Percentiles rank a stretch among this genome's conserved stretches.
Conservation (phyloP, 2,329 filamentous ascomycete genomes). For the Beauveria brongniartii region DNA sequence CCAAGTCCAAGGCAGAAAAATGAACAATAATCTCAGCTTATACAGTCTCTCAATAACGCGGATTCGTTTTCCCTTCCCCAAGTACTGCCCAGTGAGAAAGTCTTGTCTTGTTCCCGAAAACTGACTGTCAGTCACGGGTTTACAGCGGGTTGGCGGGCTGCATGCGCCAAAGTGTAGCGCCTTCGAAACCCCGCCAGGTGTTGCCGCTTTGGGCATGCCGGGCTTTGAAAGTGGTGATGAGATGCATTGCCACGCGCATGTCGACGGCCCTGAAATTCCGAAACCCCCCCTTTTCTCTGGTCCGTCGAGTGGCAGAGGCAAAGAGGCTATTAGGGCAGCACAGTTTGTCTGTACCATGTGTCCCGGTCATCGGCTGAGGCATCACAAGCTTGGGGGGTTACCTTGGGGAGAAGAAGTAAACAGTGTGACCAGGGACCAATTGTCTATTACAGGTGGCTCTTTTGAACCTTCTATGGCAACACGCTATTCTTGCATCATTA, state of each 20-base stretch:
- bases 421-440: background rate
- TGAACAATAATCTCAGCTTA: too few species aligned
- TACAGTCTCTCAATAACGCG: too few species aligned
- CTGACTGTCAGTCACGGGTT: background rate
- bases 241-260: background rate
- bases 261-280: background rate
- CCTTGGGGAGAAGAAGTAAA: background rate
- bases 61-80: too few species aligned
- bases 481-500: background rate
- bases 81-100: too few species aligned
- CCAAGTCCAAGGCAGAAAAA: too few species aligned
- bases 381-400: background rate
- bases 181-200: background rate
- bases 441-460: background rate
- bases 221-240: background rate
- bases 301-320: too few species aligned
- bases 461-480: background rate
- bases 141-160: background rate
- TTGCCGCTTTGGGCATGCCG: constrained; percentile 12
- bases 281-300: background rate
- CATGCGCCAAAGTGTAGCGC: background rate
- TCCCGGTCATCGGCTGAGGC: background rate
- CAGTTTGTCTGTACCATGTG: background rate
- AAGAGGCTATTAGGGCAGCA: too few species aligned
- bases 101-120: too few species aligned